These are phyloP conservation scores for Penicillium nucicola DNA, from an alignment of 495 filamentous ascomycete species.

Conservation along the genomic window DNA sequence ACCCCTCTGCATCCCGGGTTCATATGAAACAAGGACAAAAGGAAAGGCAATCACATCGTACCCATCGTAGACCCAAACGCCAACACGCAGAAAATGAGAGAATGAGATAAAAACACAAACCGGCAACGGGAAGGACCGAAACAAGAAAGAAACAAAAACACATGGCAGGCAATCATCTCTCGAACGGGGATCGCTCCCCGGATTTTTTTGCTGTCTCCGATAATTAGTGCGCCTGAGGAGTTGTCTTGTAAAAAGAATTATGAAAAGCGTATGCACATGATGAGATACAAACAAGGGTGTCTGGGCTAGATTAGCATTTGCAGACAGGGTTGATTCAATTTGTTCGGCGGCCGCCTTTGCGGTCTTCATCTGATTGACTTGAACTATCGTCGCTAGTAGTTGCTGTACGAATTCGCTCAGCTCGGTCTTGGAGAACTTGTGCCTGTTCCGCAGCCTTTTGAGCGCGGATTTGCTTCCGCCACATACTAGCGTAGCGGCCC, in stretches of 20 bases:
- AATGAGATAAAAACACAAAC: conserved; percentile 11
- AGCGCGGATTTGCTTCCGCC: conserved; percentile 90
- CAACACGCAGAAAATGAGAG: conserved; percentile 7
- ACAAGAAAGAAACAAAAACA: conserved; percentile 3
- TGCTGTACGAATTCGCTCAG: conserved; percentile 44
- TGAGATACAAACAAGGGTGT: conserved; percentile 19
- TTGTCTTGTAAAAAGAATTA: conserved; percentile 15
- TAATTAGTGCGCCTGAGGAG: conserved; percentile 12
- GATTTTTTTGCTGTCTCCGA: conserved; percentile 3
- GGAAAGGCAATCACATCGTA: conserved; percentile 21
- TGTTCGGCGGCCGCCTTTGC: conserved; percentile 30
- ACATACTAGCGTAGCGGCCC: conserved; percentile 88
- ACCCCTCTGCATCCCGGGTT: conserved; percentile 18
- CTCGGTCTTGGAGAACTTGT: conserved; percentile 49
- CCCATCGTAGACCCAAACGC: conserved; percentile 27
- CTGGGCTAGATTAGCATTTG: conserved; percentile 10
- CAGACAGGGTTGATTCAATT: conserved; percentile 13
- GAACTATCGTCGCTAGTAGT: conserved; percentile 49
- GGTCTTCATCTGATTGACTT: conserved; percentile 51
- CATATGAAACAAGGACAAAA: conserved; percentile 24
- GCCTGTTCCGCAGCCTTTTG: conserved; percentile 79
- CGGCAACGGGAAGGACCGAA: conserved; percentile 1
- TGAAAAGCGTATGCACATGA: conserved; percentile 23
- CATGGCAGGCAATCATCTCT: conserved; percentile 2
- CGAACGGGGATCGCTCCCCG: background rate